Evolutionary conservation across 192 early-diverging fungal species (phyloP), one percentile per base, ranked within the genome.

Genomic region (Coemansia sp.): DNA sequence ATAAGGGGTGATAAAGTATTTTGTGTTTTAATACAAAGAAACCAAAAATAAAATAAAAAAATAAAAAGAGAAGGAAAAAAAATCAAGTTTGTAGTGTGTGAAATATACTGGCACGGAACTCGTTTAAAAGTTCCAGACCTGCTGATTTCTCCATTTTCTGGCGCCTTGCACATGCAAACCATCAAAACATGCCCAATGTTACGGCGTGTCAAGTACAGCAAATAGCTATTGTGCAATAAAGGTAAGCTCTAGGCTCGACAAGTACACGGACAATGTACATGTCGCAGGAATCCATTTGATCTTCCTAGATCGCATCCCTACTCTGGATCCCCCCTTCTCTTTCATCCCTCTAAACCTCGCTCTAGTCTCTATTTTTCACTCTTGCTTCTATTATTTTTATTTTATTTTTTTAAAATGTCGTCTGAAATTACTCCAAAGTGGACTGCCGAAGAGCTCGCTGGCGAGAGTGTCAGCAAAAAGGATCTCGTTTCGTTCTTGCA

Each of bases 401-500:
- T 24, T 39, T 25, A 40, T 27, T 20, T 31, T 27, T 9, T 12
- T 1, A 60, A 53, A 66, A 76, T 76, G 69, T 51, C 60, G 31
- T 14, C 51, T 12, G 58, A 70, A 62, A 59, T 79, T 59, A 62
- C 63, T 12, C 61, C 62, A 15, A 76, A 67, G 53, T 93, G 91
- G 91, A 89, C 87, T 19, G 71, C 42, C 49, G 90, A 82, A 56
- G 82, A 93, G 68, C 71, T 91, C 27, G 74, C 67, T 36, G 77
- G 85, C 20, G 89, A 92, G 66, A 68, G 65, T 38, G 88, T 93
- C 42, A 86, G 86, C 71, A 91, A 91, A 70, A 91, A 91, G 79
- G 90, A 90, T 45, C 80, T 93, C 25, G 82, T 88, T 27, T 70
- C 74, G 22, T 91, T 83, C 66, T 68, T 93, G 35, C 91, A 92